Base-by-base conservation (phyloP, 305 asterid genomes). In the Vinca major region DNA sequence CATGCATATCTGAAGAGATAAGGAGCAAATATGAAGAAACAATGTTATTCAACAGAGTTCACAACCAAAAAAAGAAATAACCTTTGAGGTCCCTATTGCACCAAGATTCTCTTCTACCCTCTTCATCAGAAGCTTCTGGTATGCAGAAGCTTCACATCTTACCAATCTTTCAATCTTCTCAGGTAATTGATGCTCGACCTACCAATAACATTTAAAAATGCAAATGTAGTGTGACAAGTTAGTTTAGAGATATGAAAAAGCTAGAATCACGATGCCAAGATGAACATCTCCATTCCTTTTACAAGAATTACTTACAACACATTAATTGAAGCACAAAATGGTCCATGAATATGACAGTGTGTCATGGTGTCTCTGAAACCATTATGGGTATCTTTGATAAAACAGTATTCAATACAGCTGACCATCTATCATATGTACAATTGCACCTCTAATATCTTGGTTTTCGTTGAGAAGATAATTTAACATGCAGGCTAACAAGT, bases 41-140 rank as follows among this genome's bases (percentile, higher is more conserved):
- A 63, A n/a, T 36, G 11, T 65, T 13, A 50, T 13, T 2, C 48
- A 36, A 26, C n/a, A 65, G 21, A 68, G 60, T 78, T 20, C 61
- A 49, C 40, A 43, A 43, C 6, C 7, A 2, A 73, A 53, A 67
- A 64, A 54, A 70, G n/a, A 68, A 40, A 67, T 71, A 70, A 93
- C 99, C 99, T 91, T 94, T 44, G 98, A 83, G 70, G 88, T 62
- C 78, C 99, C 99, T 71, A 94, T 79, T 69, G 98, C 97, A 71
- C 99, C 99, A 75, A 94, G 99, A 77, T 94, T 94, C 58, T 88
- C 97, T 83, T 94, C 99, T 61, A 94, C 98, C 83, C 99, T 87
- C 86, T 85, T 89, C 89, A 91, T 94, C 88, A 94, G 80, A 72
- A 94, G 85, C 81, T 88, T 94, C 73, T 94, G 99, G 80, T 94